Evolutionary conservation across 208 protist genomes (phyloP).

Genomic region (Leishmania tropica): DNA sequence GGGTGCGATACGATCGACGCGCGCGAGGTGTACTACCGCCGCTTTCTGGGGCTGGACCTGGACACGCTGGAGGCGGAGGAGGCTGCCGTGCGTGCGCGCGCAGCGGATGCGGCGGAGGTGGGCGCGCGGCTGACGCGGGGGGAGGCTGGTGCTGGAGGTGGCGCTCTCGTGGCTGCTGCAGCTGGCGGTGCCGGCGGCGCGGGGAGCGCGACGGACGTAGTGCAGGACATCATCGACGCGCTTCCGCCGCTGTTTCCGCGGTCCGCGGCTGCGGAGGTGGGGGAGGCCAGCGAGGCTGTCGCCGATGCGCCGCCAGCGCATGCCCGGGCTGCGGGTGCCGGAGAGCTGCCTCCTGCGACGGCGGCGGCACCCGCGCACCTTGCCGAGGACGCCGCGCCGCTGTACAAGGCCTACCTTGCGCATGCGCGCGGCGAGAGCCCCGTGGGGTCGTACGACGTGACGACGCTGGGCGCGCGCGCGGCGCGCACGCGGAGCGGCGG

Average conservation of each 20-base stretch:
- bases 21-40: conserved; percentile 66
- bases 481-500: conserved; percentile 54
- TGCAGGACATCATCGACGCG: conserved; percentile 39
- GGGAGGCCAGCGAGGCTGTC: neutral
- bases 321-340: neutral
- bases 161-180: conserved; percentile 5
- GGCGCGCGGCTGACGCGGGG: conserved; percentile 6
- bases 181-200: conserved; percentile 6
- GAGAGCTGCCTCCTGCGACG: neutral
- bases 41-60: conserved; percentile 70
- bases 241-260: conserved; percentile 33
- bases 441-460: conserved; percentile 62
- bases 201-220: conserved; percentile 17
- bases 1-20: conserved; percentile 70
- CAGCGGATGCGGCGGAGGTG: conserved; percentile 40
- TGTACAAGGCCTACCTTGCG: conserved; percentile 68
- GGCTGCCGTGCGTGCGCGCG: conserved; percentile 44
- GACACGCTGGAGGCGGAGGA: conserved; percentile 67
- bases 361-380: neutral
- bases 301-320: neutral
- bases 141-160: conserved; percentile 1
- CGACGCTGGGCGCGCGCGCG: conserved; percentile 45
- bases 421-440: conserved; percentile 60
- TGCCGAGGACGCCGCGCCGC: conserved; percentile 55
- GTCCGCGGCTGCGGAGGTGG: neutral